phyloP scores from a whole-genome alignment of 345 rosid species.

The Linum lewisii region DNA sequence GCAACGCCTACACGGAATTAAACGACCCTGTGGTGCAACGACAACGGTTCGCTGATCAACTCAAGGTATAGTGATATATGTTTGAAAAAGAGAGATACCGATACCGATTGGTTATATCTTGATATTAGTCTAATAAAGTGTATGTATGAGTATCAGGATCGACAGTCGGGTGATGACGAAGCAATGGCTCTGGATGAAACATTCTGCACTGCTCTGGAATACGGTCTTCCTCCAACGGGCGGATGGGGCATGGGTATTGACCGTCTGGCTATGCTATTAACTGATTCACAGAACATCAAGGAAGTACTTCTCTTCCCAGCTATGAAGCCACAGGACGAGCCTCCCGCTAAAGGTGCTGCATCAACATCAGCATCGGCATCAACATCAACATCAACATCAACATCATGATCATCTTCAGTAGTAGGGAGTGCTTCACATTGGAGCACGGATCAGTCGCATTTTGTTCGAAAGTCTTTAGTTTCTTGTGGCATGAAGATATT shows the following conservation, averaged over 20 bases:
- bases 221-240: conserved; percentile 88
- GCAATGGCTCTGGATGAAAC: conserved; percentile 97
- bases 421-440: too few relatives aligned
- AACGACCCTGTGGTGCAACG: conserved; percentile 97
- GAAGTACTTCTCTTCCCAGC: conserved; percentile 98
- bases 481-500: too few relatives aligned
- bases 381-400: too few relatives aligned
- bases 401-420: too few relatives aligned
- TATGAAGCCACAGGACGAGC: conserved; percentile 94
- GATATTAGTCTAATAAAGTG: neutral
- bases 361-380: too few relatives aligned
- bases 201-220: conserved; percentile 78
- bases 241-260: conserved; percentile 98
- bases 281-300: conserved; percentile 96
- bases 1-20: conserved; percentile 95
- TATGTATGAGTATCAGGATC: conserved; percentile 33
- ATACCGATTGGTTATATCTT: neutral
- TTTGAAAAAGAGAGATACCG: neutral
- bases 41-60: conserved; percentile 83
- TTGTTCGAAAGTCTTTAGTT: too few relatives aligned
- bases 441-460: too few relatives aligned
- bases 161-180: conserved; percentile 95
- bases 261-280: conserved; percentile 75
- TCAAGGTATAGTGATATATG: conserved; percentile 47
- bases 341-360: conserved; percentile 42